Percentiles rank a stretch among this genome's conserved stretches.
These are phyloP conservation scores for Tulasnella sp. DNA, from an alignment of 768 basidiomycete species.

Conservation along the genomic window DNA sequence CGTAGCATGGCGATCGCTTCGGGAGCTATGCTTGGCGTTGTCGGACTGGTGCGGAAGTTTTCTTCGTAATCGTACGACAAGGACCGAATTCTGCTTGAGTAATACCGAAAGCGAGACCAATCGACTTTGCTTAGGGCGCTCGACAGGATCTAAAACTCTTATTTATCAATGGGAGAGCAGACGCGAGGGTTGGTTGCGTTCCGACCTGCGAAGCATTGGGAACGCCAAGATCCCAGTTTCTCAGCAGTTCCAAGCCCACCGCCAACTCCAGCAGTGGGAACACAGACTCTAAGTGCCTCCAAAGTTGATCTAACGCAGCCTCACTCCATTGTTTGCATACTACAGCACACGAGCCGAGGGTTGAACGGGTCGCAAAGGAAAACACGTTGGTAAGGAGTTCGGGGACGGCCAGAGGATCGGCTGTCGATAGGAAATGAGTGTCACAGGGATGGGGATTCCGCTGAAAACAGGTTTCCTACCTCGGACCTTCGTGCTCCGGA, in stretches of 20 bases:
- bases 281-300: not conserved
- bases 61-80: not conserved
- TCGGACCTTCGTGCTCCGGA: no score
- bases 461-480: no score
- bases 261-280: not conserved
- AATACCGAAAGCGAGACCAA: not conserved
- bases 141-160: not conserved
- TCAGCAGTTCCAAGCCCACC: not conserved
- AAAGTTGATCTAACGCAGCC: not conserved
- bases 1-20: not conserved
- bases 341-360: no score
- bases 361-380: no score
- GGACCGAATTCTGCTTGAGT: not conserved
- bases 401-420: no score
- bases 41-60: not conserved
- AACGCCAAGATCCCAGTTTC: not conserved
- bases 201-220: no score
- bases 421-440: no score
- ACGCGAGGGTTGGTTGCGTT: no score
- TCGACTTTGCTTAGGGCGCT: not conserved
- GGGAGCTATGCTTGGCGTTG: not conserved
- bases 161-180: no score
- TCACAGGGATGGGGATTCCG: no score
- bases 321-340: not conserved
- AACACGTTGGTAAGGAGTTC: no score